phyloP scores from a whole-genome alignment of 2,329 filamentous ascomycete species.

The Colletotrichum trifolii region DNA sequence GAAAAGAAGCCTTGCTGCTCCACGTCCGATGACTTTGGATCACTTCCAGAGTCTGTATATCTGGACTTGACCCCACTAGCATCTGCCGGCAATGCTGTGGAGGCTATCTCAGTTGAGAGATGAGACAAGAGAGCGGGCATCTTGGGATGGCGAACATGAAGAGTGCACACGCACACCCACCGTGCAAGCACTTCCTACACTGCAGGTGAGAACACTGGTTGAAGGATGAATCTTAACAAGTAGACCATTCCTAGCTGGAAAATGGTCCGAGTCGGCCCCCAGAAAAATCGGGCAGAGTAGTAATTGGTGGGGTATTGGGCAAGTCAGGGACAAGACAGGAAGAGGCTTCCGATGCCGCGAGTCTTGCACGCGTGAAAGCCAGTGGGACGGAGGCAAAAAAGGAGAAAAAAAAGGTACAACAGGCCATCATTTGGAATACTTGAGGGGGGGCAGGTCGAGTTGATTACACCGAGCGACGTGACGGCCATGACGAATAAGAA shows the following conservation, averaged over 20 bases:
- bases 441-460: constrained; percentile 19
- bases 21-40: too few relatives aligned
- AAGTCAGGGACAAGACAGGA: constrained; percentile 29
- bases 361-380: constrained; percentile 19
- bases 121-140: not conserved
- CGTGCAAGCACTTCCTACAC: not conserved
- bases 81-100: too few relatives aligned
- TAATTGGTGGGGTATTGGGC: constrained; percentile 23
- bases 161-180: too few relatives aligned
- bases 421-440: constrained; percentile 31
- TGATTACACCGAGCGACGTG: constrained; percentile 10
- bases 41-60: too few relatives aligned
- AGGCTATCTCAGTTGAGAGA: too few relatives aligned
- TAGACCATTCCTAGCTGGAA: constrained; percentile 13
- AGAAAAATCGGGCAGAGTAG: constrained; percentile 21
- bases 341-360: constrained; percentile 29
- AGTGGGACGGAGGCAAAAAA: constrained; percentile 5
- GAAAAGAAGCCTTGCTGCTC: too few relatives aligned
- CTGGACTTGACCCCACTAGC: too few relatives aligned
- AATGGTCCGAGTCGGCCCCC: constrained; percentile 27
- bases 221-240: not conserved
- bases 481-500: not conserved
- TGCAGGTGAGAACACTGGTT: not conserved
- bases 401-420: constrained; percentile 18
- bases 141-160: constrained; percentile 9